Evolutionary conservation across 768 basidiomycete species (phyloP), one percentile per base, ranked within the genome.

Genomic region (Podaxis sp.): DNA sequence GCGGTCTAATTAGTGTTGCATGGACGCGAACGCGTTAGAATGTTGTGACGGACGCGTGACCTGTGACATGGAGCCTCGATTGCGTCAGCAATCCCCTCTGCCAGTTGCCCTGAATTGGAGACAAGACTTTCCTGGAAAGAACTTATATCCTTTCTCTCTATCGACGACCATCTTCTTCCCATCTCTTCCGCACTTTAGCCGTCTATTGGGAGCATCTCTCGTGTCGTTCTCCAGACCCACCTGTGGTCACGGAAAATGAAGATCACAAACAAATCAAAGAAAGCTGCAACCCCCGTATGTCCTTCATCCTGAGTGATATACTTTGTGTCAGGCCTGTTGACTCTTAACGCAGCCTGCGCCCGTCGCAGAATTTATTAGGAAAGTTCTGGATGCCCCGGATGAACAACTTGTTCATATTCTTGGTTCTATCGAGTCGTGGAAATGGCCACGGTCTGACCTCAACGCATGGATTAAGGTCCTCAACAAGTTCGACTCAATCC

Each of bases 391-490:
- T 61, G 87, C 89, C 3, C 75, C 85, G 2, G 87, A 86, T 61
- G 84, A 91, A 42, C 86, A 93, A 64, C 79, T 98, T 28, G 77
- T 87, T 2, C 74, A 83, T 53, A 79, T 88, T 60, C 80, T 98
- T 60, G 73, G 81, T 35, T 73, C 82, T 62, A 87, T 95, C 68
- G 84, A 89, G 66, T 72, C 79, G 3, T 99, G 97, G 97, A 88
- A 83, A 71, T 98, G 93, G 89, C 93, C 95, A 37, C 85, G 97
- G 63, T 95, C 95, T 59, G 97, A 99, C 79, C 82, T 99, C 62
- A 94, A 97, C 75, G 87, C 91, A 59, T 99, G 97, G 97, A 87
- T 93, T 72, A 88, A 89, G 70, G 92, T 95, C 61, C 85, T 99
- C 51, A 96, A 99, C 82, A 91, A 90, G 71, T 95, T 99, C 71